Base-by-base conservation (phyloP, 768 basidiomycete genomes). In the Chiua virens region DNA sequence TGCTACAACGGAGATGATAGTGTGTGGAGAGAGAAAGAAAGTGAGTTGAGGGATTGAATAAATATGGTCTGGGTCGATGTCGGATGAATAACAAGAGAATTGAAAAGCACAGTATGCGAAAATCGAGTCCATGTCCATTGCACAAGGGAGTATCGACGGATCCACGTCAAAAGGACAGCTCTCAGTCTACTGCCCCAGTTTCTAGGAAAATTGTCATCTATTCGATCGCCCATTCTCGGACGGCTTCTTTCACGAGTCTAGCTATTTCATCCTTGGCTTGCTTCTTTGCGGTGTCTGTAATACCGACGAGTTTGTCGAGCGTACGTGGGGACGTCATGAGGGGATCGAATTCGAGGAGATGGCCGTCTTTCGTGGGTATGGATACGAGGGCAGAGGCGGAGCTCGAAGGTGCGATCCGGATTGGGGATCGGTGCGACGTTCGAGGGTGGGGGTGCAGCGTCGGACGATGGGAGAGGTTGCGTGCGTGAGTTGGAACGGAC, bases 261-360 rank as follows among this genome's bases (percentile, higher is more conserved):
- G 80, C 76, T 82, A 91, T 87, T 55, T 92, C 89, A 41, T 82
- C 78, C 59, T 80, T 81, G 20, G 88, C 90, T 57, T 88, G 83
- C 63, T 88, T 89, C 77, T 91, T 92, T 38, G 89, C 88, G 59
- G 85, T 87, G 49, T 86, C 82, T 0, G 87, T 82, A 52, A 92
- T 87, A 5, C 88, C 89, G 47, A 89, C 85, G 8, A 91, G 75
- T 28, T 80, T 82, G 60, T 92, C 87, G 27, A 95, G 71, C 42
- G 87, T 76, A 3, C 78, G 76, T 2, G 90, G 85, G 3, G 86
- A 83, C 14, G 87, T 84, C 52, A 78, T 76, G 38, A 95, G 72
- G 9, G 92, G 92, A 58, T 96, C 87, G 60, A 96, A 93, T 64
- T 86, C 85, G 22, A 96, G 76, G n/a, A 87, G 67, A 58, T 87